Percentiles rank a stretch among this genome's conserved stretches.
Conservation (phyloP, 192 early-diverging fungal species). For the Dispira simplex region DNA sequence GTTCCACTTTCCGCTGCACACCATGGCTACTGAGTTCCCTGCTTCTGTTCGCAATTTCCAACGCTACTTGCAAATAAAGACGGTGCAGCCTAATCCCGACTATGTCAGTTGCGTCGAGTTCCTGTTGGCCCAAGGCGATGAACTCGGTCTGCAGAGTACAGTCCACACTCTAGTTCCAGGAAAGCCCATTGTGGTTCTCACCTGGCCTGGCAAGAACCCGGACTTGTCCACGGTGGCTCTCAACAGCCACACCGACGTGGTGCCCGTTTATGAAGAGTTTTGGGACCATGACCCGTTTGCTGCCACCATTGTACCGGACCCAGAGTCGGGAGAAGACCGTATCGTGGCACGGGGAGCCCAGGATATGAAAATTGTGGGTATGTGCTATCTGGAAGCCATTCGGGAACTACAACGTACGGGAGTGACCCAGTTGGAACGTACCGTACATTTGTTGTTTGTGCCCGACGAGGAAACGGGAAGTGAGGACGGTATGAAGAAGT, state of each 20-base stretch:
- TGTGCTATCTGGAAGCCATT: constrained; percentile 69
- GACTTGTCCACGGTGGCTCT: constrained; percentile 44
- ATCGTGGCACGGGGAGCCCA: constrained; percentile 76
- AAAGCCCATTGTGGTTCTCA: constrained; percentile 61
- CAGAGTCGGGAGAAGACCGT: constrained; percentile 34
- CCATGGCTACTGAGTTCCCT: neutral
- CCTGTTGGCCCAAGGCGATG: constrained; percentile 45
- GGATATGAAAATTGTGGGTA: constrained; percentile 87
- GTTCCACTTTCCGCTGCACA: neutral
- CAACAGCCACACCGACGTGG: constrained; percentile 83
- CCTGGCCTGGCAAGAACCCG: constrained; percentile 42
- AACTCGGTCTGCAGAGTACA: constrained; percentile 43
- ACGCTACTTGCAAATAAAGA: constrained; percentile 73
- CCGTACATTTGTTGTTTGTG: constrained; percentile 63
- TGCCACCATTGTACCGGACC: constrained; percentile 34
- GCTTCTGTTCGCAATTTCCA: constrained; percentile 37
- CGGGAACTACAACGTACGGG: constrained; percentile 38
- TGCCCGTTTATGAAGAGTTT: constrained; percentile 62
- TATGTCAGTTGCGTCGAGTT: constrained; percentile 46
- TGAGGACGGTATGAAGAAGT: constrained; percentile 53
- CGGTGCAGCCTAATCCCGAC: constrained; percentile 73
- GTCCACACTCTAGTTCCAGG: constrained; percentile 35
- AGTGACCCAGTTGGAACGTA: constrained; percentile 34
- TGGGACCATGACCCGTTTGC: constrained; percentile 71
- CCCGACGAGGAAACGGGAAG: constrained; percentile 84